Conservation (phyloP, 495 filamentous ascomycete species). For the Barbatosphaeria neglecta region DNA sequence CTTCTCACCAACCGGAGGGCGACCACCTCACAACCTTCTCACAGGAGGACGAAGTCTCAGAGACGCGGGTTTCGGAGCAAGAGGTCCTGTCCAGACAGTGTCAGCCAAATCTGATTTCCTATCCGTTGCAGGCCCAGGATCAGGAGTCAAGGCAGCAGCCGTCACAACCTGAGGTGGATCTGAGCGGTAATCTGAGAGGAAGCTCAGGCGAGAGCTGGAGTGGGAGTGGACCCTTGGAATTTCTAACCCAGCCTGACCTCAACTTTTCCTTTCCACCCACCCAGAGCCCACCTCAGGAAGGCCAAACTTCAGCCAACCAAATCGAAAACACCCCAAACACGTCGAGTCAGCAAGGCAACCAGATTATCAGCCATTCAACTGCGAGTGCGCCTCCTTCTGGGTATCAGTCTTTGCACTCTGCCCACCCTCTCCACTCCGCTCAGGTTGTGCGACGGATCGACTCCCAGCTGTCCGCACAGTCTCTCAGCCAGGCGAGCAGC, state of each 20-base stretch:
- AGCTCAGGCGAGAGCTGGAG: neutral
- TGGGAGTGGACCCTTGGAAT: constrained; percentile 2
- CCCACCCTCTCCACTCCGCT: neutral
- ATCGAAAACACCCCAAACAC: neutral
- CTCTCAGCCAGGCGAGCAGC: neutral
- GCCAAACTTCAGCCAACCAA: neutral
- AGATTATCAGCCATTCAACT: neutral
- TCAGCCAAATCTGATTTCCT: neutral
- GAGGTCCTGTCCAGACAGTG: neutral
- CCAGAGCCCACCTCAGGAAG: neutral
- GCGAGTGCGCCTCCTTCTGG: neutral
- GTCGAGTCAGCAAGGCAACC: neutral
- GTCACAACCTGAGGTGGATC: too few species aligned
- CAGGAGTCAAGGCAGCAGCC: neutral
- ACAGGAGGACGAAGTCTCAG: neutral
- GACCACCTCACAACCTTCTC: constrained; percentile 1
- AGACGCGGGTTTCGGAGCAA: neutral
- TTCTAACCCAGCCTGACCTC: constrained; percentile 14
- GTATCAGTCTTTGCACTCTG: neutral
- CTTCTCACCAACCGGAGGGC: constrained; percentile 14
- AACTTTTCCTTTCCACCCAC: constrained; percentile 1
- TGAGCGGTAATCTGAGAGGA: too few species aligned
- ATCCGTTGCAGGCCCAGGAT: too few species aligned
- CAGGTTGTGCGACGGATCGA: neutral
- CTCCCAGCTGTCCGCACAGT: neutral